Evolutionary conservation across 441 rosid species (phyloP).

Genomic region (Populus hybrid): DNA sequence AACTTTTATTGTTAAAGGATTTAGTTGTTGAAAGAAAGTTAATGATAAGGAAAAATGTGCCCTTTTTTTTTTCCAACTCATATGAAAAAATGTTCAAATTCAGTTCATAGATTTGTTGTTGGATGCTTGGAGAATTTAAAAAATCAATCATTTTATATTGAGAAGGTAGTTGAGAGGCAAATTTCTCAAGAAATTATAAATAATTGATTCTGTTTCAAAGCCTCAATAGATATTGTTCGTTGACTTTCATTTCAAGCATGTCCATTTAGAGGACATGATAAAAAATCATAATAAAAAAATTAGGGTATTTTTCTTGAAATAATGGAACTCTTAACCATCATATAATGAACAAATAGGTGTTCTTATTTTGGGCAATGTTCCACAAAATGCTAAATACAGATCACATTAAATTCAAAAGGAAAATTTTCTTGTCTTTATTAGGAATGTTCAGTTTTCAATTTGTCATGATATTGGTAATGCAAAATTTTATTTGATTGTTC

Average conservation of each 20-base stretch:
- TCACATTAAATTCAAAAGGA: background rate
- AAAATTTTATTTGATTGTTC: background rate
- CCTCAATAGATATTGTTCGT: no score
- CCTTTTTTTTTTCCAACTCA: background rate
- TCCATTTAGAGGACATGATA: no score
- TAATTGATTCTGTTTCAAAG: background rate
- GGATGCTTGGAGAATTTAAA: background rate
- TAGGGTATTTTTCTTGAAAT: no score
- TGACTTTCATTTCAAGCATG: no score
- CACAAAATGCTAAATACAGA: background rate
- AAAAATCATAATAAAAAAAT: no score
- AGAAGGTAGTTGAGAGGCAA: background rate
- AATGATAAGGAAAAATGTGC: background rate
- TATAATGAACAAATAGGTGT: no score
- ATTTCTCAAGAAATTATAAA: background rate
- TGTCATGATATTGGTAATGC: background rate
- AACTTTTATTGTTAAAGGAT: background rate
- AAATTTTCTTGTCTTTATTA: background rate
- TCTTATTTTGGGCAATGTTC: no score
- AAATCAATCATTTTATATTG: background rate
- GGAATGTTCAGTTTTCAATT: background rate
- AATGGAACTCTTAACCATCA: no score
- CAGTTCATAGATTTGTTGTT: background rate
- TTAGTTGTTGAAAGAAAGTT: background rate
- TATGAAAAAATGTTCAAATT: background rate